A percentile compares a stretch with the other conserved stretches of the same genome.
These are phyloP conservation scores for Pelargonium australe DNA, from an alignment of 441 rosid species.

Conservation along the genomic window DNA sequence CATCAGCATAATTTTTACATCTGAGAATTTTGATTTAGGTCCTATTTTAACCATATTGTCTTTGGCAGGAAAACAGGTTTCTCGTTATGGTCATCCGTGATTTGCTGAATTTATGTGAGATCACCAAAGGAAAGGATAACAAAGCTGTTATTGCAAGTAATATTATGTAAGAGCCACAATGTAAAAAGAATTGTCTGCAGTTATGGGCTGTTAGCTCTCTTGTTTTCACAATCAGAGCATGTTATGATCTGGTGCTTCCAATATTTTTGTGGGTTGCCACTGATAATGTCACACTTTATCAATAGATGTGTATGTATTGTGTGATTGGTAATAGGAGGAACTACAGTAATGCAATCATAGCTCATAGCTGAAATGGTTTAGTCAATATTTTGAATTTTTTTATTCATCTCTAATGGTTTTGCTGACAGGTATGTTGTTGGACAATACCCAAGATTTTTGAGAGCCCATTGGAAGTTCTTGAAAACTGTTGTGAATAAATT, in stretches of 20 bases:
- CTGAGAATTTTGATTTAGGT: not conserved
- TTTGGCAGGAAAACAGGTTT: conserved; percentile 91
- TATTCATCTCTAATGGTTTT: conserved; percentile 14
- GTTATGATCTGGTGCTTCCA: conserved; percentile 1
- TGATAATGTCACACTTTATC: not conserved
- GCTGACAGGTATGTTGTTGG: conserved; percentile 96
- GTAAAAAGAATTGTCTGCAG: not conserved
- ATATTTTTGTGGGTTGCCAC: not conserved
- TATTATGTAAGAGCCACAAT: conserved; percentile 67
- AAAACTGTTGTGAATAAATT: conserved; percentile 98
- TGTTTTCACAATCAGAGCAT: conserved; percentile 7
- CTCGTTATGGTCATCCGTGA: conserved; percentile 99
- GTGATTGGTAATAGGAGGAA: not conserved
- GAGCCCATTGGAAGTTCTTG: conserved; percentile 99
- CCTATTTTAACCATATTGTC: conserved; percentile 1
- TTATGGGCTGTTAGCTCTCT: not conserved
- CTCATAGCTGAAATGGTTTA: not conserved
- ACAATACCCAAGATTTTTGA: conserved; percentile 96
- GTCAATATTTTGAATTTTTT: not conserved
- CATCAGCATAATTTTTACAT: not conserved
- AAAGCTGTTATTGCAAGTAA: conserved; percentile 99
- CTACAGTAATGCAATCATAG: not conserved
- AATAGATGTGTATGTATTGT: not conserved
- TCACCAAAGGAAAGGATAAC: conserved; percentile 97
- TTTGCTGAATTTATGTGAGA: conserved; percentile 92